phyloP scores from a whole-genome alignment of 2,329 filamentous ascomycete species.

The Paracoccidioides lutzii region DNA sequence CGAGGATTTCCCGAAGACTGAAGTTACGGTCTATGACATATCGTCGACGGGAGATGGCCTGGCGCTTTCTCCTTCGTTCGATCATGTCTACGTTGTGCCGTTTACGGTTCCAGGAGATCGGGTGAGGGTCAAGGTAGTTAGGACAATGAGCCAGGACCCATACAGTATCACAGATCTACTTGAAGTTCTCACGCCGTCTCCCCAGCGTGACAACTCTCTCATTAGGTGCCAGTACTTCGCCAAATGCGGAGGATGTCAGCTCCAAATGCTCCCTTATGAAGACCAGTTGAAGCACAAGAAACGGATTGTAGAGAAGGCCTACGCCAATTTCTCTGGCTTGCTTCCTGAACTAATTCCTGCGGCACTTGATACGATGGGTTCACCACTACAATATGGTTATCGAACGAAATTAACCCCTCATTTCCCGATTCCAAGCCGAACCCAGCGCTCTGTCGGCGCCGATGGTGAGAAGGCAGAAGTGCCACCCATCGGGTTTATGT shows the following conservation, averaged over 20 bases:
- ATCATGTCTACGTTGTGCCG: slow-evolving; percentile 71
- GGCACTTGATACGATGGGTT: slow-evolving; percentile 75
- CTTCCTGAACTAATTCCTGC: slow-evolving; percentile 60
- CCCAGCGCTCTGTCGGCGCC: slow-evolving; percentile 12
- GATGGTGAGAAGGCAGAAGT: slow-evolving; percentile 29
- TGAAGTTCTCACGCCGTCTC: slow-evolving; percentile 59
- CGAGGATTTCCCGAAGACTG: slow-evolving; percentile 54
- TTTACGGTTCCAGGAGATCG: slow-evolving; percentile 79
- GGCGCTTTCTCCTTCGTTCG: slow-evolving; percentile 53
- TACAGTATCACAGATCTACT: slow-evolving; percentile 76
- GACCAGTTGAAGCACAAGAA: slow-evolving; percentile 79
- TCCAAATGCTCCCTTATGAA: slow-evolving; percentile 87
- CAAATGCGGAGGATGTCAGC: slow-evolving; percentile 82
- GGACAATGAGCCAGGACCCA: slow-evolving; percentile 50
- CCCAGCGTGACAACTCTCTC: slow-evolving; percentile 61
- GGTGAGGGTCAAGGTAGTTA: slow-evolving; percentile 64
- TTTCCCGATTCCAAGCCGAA: slow-evolving; percentile 64
- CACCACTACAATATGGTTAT: slow-evolving; percentile 83
- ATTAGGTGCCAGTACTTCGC: slow-evolving; percentile 78
- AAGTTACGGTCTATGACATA: slow-evolving; percentile 67
- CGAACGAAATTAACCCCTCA: slow-evolving; percentile 95
- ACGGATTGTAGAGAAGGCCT: slow-evolving; percentile 80
- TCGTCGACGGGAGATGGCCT: slow-evolving; percentile 90
- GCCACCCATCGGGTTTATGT: slow-evolving; percentile 80
- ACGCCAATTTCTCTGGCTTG: slow-evolving; percentile 77